Base-by-base conservation (phyloP, 306 rosid genomes). In the Glycine latifolia region DNA sequence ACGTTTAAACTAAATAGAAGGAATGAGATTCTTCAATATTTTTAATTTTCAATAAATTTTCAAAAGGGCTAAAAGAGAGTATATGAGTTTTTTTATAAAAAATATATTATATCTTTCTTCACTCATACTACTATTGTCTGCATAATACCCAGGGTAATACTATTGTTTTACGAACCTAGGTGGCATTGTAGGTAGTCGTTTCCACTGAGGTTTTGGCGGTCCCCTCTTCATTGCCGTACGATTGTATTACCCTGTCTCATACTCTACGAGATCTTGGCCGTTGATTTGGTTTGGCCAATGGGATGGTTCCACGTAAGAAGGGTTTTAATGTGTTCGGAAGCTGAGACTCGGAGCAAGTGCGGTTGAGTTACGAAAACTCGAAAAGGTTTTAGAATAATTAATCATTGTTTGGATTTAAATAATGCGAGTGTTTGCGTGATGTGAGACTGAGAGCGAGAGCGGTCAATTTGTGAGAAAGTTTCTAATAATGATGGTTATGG, bases 151-250 rank as follows among this genome's bases (percentile, higher is more conserved):
- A 26, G 0, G 31, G 2, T 26, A 0, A 26, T 26, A 26, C 31
- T 26, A 1, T 26, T 26, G 31, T 26, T 26, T 2, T 26, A 26
- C 31, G 31, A 26, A 26, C 31, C 31, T 26, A 26, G 90, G 87
- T 82, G 86, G 80, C 58, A 67, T 87, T 69, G 76, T 83, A 79
- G 81, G 7, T 76, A 89, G 88, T 86, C 94, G 81, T 87, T 89
- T 88, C 81, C 78, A 13, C 84, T 80, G 89, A 88, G 91, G 86
- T 88, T 85, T 89, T 86, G 80, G 85, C 85, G 88, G 88, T 46
- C 75, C 60, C 13, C 49, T 5, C 1, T 4, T 82, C 49, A 14
- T n/a, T 3, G 13, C 89, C 89, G 83, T 89, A 8, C 0, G 87
- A 85, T 88, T 3, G 1, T 2, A 39, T 37, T 66, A 82, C 85